Percentiles rank a stretch among this genome's conserved stretches.
phyloP scores from a whole-genome alignment of 2,329 filamentous ascomycete species.

The Cladosporium colombiae region DNA sequence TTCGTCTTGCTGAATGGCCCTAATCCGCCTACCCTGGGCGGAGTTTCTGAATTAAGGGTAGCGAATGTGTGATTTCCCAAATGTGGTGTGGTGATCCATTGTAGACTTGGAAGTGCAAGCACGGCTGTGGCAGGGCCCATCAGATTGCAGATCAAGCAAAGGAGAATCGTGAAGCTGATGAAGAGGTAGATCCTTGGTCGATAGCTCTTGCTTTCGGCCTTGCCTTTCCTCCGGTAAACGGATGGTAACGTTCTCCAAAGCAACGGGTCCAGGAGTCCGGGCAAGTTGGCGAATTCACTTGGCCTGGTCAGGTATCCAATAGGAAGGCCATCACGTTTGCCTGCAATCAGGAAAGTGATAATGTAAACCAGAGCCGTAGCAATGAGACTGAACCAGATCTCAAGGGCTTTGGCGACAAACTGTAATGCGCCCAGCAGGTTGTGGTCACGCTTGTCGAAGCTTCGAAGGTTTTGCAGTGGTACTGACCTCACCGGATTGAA shows the following conservation, averaged over 20 bases:
- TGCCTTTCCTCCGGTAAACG: neutral
- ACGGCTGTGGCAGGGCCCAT: conserved; percentile 38
- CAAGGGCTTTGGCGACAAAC: conserved; percentile 35
- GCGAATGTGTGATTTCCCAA: conserved; percentile 8
- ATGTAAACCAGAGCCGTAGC: conserved; percentile 33
- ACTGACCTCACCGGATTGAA: conserved; percentile 18
- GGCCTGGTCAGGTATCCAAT: conserved; percentile 34
- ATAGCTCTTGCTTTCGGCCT: neutral
- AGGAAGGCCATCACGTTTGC: conserved; percentile 29
- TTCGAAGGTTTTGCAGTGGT: conserved; percentile 19
- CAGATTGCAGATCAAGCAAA: conserved; percentile 34
- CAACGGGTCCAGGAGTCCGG: conserved; percentile 29
- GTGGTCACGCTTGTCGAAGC: conserved; percentile 31
- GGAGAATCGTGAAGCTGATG: conserved; percentile 13
- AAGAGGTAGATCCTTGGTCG: neutral
- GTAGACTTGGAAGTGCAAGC: conserved; percentile 31
- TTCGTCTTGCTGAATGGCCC: neutral
- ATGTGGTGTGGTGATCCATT: conserved; percentile 27
- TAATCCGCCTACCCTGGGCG: neutral
- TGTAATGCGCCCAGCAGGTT: conserved; percentile 35
- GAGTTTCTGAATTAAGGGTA: neutral
- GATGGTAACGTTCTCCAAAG: conserved; percentile 28
- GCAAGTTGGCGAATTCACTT: conserved; percentile 31
- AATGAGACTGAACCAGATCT: conserved; percentile 38
- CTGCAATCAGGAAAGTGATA: conserved; percentile 31